phyloP scores from a whole-genome alignment of 306 rosid species.

The Acmispon strigosus region DNA sequence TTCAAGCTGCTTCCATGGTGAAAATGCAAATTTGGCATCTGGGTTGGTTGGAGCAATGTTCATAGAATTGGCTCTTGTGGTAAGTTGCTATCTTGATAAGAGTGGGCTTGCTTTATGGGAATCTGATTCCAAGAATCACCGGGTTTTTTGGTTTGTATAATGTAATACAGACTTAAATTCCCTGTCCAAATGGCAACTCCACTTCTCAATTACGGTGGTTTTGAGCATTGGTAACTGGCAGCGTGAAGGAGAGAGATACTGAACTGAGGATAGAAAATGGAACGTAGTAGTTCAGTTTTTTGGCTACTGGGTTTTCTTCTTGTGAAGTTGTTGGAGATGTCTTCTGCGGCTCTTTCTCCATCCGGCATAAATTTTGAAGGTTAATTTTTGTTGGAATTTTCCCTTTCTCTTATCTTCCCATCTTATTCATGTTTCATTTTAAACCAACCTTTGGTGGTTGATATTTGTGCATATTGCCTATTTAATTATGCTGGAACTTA shows the following conservation, averaged over 20 bases:
- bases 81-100: conserved; percentile 26
- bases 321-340: conserved; percentile 42
- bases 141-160: conserved; percentile 20
- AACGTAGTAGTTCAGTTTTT: conserved; percentile 19
- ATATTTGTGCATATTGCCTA: neutral
- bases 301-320: conserved; percentile 49
- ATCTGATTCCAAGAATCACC: conserved; percentile 30
- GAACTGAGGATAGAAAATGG: conserved; percentile 42
- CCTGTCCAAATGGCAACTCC: conserved; percentile 35
- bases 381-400: conserved; percentile 14
- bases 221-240: conserved; percentile 32
- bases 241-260: conserved; percentile 16
- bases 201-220: conserved; percentile 28
- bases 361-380: conserved; percentile 97
- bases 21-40: conserved; percentile 32
- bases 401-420: neutral
- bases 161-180: conserved; percentile 30
- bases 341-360: conserved; percentile 89
- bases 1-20: conserved; percentile 18
- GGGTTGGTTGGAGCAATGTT: conserved; percentile 28
- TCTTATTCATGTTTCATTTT: neutral
- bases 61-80: conserved; percentile 13
- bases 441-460: neutral
- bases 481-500: conserved; percentile 14
- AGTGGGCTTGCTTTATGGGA: conserved; percentile 19